Evolutionary conservation across 2,329 filamentous ascomycete genomes (phyloP).

Genomic region (Scopulariopsis brevicaulis): DNA sequence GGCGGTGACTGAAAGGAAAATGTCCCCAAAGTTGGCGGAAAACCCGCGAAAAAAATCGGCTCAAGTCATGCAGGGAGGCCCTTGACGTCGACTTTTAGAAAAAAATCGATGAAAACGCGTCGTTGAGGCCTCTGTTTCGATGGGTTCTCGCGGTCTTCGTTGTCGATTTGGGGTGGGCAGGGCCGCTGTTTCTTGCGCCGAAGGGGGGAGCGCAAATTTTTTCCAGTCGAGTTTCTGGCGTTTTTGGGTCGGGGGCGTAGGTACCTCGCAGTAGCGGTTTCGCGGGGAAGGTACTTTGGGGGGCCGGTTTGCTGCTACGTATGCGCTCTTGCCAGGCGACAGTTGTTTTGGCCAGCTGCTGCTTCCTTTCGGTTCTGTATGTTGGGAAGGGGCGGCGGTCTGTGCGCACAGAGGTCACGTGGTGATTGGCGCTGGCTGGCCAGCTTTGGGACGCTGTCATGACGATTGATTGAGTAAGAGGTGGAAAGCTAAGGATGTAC

Average conservation of each 20-base stretch:
- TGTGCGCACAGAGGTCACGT: not conserved
- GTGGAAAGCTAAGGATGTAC: too few species aligned
- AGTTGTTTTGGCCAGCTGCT: conserved; percentile 3
- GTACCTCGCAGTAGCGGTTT: not conserved
- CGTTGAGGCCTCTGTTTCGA: conserved; percentile 5
- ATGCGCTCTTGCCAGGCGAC: not conserved
- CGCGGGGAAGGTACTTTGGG: conserved; percentile 1
- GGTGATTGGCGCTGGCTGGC: not conserved
- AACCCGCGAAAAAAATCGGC: conserved; percentile 51
- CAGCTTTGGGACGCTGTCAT: not conserved
- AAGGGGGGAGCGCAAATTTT: conserved; percentile 6
- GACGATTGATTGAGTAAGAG: not conserved
- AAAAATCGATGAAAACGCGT: conserved; percentile 36
- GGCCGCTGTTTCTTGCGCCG: conserved; percentile 2
- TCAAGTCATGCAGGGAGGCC: conserved; percentile 48
- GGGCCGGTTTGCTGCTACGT: not conserved
- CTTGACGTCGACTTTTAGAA: conserved; percentile 39
- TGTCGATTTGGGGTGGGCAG: not conserved
- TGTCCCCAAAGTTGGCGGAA: conserved; percentile 33
- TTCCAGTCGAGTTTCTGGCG: not conserved
- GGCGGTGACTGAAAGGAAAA: conserved; percentile 15
- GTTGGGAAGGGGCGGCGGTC: not conserved
- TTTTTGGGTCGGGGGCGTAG: not conserved
- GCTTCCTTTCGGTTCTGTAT: conserved; percentile 2
- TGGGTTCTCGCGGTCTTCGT: not conserved